phyloP scores from a whole-genome alignment of 768 basidiomycete species.

The Lepiota venenata region DNA sequence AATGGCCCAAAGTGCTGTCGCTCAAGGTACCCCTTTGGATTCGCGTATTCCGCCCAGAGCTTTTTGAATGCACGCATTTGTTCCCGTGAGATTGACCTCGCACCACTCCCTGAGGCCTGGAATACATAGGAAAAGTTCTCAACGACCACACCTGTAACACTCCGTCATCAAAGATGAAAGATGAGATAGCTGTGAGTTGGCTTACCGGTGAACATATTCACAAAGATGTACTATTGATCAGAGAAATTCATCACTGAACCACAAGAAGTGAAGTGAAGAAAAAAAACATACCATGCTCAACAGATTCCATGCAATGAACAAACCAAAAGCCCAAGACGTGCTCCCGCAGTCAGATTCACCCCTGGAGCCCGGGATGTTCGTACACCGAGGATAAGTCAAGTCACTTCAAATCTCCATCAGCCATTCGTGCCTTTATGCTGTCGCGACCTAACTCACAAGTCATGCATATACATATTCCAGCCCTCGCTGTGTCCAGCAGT shows the following conservation, averaged over 20 bases:
- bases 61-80: slow-evolving; percentile 96
- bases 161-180: background rate
- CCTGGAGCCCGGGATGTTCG: slow-evolving; percentile 40
- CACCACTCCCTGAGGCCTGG: slow-evolving; percentile 78
- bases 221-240: slow-evolving; percentile 78
- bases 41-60: slow-evolving; percentile 85
- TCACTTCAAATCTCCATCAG: slow-evolving; percentile 43
- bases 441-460: slow-evolving; percentile 62
- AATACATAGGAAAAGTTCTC: slow-evolving; percentile 96
- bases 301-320: slow-evolving; percentile 95
- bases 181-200: background rate
- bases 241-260: slow-evolving; percentile 3
- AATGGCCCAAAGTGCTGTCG: slow-evolving; percentile 71
- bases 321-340: slow-evolving; percentile 71
- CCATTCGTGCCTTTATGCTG: background rate
- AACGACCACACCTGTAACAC: slow-evolving; percentile 72
- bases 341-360: slow-evolving; percentile 87
- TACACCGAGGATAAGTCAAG: slow-evolving; percentile 77
- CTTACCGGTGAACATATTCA: slow-evolving; percentile 91
- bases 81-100: slow-evolving; percentile 79
- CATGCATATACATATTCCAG: slow-evolving; percentile 98
- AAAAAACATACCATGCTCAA: slow-evolving; percentile 75
- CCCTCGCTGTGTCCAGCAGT: slow-evolving; percentile 59
- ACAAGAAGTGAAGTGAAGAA: background rate
- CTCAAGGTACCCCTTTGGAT: slow-evolving; percentile 72